These are phyloP conservation scores for Pholiota adiposa DNA, from an alignment of 1,284 basidiomycete genomes.

Conservation along the genomic window DNA sequence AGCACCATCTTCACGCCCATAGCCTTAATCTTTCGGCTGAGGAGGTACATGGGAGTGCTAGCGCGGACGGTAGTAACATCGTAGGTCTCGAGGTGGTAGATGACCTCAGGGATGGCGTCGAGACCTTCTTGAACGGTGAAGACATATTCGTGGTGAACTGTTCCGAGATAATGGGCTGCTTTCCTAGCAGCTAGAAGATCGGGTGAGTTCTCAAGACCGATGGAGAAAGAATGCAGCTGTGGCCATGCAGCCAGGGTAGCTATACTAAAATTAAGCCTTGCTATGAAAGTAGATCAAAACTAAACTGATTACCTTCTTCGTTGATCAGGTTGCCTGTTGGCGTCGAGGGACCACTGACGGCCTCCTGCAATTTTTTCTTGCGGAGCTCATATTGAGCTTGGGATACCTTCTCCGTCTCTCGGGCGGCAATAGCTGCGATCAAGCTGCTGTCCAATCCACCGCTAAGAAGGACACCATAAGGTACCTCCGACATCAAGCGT, in stretches of 20 bases:
- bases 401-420: slow-evolving; percentile 94
- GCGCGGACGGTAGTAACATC: slow-evolving; percentile 99
- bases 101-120: slow-evolving; percentile 97
- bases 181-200: slow-evolving; percentile 95
- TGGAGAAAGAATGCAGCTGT: slow-evolving; percentile 97
- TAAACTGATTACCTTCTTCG: slow-evolving; percentile 54
- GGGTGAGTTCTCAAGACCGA: slow-evolving; percentile 95
- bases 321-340: slow-evolving; percentile 49
- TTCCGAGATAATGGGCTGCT: slow-evolving; percentile 93
- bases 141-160: slow-evolving; percentile 96
- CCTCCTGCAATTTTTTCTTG: slow-evolving; percentile 59
- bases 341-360: slow-evolving; percentile 59
- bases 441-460: slow-evolving; percentile 97
- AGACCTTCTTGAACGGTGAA: slow-evolving; percentile 99
- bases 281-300: neutral
- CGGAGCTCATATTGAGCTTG: slow-evolving; percentile 77
- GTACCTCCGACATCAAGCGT: slow-evolving; percentile 98
- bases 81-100: slow-evolving; percentile 98
- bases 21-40: slow-evolving; percentile 98
- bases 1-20: slow-evolving; percentile 99
- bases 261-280: slow-evolving; percentile 24
- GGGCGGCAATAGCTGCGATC: slow-evolving; percentile 95
- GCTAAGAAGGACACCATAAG: slow-evolving; percentile 95
- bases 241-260: slow-evolving; percentile 91
- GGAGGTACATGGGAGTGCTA: slow-evolving; percentile 96